Base-by-base conservation (phyloP, 2,329 filamentous ascomycete genomes). In the Ascosphaera acerosa region DNA sequence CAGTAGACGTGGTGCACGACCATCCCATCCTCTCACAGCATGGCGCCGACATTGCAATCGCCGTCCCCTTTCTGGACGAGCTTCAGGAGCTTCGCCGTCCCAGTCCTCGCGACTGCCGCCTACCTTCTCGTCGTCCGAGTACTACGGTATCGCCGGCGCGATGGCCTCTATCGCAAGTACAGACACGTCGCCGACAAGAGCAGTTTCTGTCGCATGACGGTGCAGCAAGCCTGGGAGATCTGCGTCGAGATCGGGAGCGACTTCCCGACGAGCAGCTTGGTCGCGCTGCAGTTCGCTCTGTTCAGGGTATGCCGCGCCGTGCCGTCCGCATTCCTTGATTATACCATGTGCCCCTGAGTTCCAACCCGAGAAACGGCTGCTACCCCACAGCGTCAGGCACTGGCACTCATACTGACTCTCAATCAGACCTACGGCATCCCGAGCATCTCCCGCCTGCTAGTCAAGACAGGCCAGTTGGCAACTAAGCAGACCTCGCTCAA, bases 261-360 rank as follows among this genome's bases (percentile, higher is more conserved):
- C 39, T 71, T 71, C 37, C 66, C 66, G 0, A 57, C 53, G 30
- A 52, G 58, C 1, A 58, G 51, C 32, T 43, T 52, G 9, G 64
- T 59, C 31, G 53, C 62, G 1, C 45, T 68, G 4, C 58, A 66
- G 33, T 68, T 70, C 42, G 64, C 66, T 1, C 50, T 71, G 4
- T 67, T 70, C 43, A 61, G 59, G 47, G 61, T 61, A 35, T 20
- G 46, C 18, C 22, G 19, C 19, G 10, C 15, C 14, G 10, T 31
- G 18, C n/a, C 18, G 14, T 10, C 20, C n/a, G n/a, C n/a, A 19
- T 15, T 29, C 6, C 12, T n/a, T 18, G 15, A 17, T 18, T 7
- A 22, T 34, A 15, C 6, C n/a, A n/a, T n/a, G n/a, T n/a, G n/a
- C 14, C 12, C 6, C 18, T 23, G 4, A 10, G n/a, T 17, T 23